Percentiles rank a stretch among this genome's conserved stretches.
Evolutionary conservation across 441 rosid species (phyloP).

Genomic region (Corymbia citriodora): DNA sequence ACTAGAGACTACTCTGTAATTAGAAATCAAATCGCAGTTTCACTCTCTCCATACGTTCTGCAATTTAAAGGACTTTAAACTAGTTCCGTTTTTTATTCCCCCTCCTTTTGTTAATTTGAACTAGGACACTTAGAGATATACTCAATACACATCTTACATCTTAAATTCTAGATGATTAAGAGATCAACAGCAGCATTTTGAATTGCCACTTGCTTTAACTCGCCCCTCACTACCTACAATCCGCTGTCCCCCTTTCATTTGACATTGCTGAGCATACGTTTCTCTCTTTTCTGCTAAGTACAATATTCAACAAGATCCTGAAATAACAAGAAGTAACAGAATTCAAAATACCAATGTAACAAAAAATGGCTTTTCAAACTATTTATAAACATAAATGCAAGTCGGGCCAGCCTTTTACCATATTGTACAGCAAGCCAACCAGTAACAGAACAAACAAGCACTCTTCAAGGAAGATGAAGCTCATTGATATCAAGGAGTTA

Average conservation of each 20-base stretch:
- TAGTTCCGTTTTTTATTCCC: neutral
- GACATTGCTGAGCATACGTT: neutral
- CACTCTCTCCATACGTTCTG: neutral
- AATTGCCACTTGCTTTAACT: neutral
- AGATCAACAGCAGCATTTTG: neutral
- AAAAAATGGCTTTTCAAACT: neutral
- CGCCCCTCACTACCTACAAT: neutral
- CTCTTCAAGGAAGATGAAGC: conserved; percentile 18
- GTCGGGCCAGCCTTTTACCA: conserved; percentile 27
- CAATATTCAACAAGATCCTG: neutral
- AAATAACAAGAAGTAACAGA: neutral
- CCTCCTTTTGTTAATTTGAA: neutral
- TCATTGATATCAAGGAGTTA: conserved; percentile 42
- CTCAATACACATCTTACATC: neutral
- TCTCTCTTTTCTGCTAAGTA: neutral
- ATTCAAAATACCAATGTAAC: neutral
- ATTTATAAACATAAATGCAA: neutral
- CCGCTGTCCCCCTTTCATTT: neutral
- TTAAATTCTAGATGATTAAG: neutral
- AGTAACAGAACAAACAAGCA: conserved; percentile 7
- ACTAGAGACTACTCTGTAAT: neutral
- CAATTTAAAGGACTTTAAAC: neutral
- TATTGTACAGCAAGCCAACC: conserved; percentile 56
- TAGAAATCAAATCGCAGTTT: neutral
- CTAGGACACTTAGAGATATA: neutral